Percentiles rank a stretch among this genome's conserved stretches.
Evolutionary conservation across 1,139 yeast species (phyloP).

Genomic region (Diutina neorugosa): DNA sequence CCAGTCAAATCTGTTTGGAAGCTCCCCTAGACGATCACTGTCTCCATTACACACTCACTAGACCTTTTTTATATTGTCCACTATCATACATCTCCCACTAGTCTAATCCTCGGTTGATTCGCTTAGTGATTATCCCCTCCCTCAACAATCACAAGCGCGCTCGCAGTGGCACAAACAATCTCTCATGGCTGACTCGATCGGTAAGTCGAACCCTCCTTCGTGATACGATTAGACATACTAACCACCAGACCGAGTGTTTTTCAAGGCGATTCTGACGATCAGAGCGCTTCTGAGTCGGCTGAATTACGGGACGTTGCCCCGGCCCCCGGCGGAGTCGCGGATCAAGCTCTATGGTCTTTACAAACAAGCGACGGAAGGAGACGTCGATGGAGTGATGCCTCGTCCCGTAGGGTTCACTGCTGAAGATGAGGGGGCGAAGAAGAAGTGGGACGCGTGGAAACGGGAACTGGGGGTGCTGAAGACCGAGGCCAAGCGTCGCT

Average conservation of each 20-base stretch:
- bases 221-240: not conserved
- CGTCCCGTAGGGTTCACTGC: slow-evolving; percentile 49
- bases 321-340: slow-evolving; percentile 69
- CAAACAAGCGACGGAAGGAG: slow-evolving; percentile 84
- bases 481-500: slow-evolving; percentile 64
- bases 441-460: slow-evolving; percentile 85
- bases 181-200: slow-evolving; percentile 37
- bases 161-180: not conserved
- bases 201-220: slow-evolving; percentile 18
- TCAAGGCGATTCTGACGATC: slow-evolving; percentile 70
- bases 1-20: not conserved
- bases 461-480: slow-evolving; percentile 56
- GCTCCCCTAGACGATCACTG: too few relatives aligned
- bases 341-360: slow-evolving; percentile 68
- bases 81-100: too few relatives aligned
- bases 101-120: too few relatives aligned
- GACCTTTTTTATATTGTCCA: too few relatives aligned
- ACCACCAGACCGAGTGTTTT: slow-evolving; percentile 56
- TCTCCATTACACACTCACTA: too few relatives aligned
- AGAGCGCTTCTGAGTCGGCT: slow-evolving; percentile 60
- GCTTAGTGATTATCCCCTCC: not conserved
- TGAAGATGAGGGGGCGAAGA: slow-evolving; percentile 56
- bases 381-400: slow-evolving; percentile 56
- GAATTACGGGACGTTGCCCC: slow-evolving; percentile 58
- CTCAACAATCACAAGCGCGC: not conserved